Evolutionary conservation across 2,329 filamentous ascomycete species (phyloP), one percentile per base, ranked within the genome.

Genomic region (Epichloe sp.): DNA sequence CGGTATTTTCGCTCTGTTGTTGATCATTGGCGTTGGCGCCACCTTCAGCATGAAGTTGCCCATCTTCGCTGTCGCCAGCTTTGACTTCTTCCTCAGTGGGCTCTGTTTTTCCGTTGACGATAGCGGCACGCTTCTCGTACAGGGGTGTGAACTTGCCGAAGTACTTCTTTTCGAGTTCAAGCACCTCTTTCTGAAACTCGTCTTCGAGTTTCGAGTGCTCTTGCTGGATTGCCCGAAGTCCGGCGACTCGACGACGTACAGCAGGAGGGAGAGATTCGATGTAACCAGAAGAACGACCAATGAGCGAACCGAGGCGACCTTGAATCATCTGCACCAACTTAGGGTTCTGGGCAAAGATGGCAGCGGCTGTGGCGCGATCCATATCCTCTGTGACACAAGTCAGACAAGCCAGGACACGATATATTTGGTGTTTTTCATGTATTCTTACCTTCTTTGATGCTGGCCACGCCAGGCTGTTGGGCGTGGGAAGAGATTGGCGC

Each of bases 111-210:
- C 93, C 93, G 71, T 96, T 97, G 70, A 98, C 78, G 61, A 98
- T 97, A 62, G 83, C 79, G 56, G 90, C 81, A 70, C 93, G 90
- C 78, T 93, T 93, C 78, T 96, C 76, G 74, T 98, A 98, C 47
- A 98, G 81, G 54, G 93, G 93, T 50, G 88, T 95, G 74, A 96
- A 98, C 74, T 97, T 97, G 73, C 87, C 88, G 63, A 97, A 97
- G 73, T 95, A 98, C 75, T 96, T 96, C 82, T 98, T 98, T 79
- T 98, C 93, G 31, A 98, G 81, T 71, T 96, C 85, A 53, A 98
- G 80, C 55, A 98, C 90, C 74, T 97, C 94, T 71, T 97, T 90
- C 70, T 98, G 94, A 72, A 98, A 97, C 72, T 96, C 85, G 50
- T 89, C 88, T 77, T 98, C 94, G 62, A 98, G 84, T 75, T 97